These are phyloP conservation scores for Raffaelea arxii DNA, from an alignment of 2,329 filamentous ascomycete genomes.

Conservation along the genomic window DNA sequence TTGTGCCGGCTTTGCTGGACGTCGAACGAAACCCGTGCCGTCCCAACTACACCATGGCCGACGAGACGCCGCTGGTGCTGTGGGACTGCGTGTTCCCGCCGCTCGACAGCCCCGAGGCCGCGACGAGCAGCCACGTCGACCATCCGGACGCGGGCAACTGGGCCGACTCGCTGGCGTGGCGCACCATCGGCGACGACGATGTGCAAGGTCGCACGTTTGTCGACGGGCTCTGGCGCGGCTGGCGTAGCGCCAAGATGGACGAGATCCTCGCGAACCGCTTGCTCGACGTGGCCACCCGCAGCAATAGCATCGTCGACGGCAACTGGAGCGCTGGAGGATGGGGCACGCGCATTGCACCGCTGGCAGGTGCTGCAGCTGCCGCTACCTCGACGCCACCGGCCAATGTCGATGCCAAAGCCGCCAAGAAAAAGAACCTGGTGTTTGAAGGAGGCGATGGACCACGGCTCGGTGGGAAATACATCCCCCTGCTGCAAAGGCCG, in stretches of 20 bases:
- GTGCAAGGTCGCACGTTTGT: constrained; percentile 50
- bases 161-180: constrained; percentile 62
- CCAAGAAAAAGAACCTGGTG: constrained; percentile 23
- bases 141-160: constrained; percentile 12
- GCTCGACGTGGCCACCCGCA: constrained; percentile 52
- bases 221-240: constrained; percentile 70
- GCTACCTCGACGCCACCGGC: not conserved
- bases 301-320: no score
- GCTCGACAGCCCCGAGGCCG: constrained; percentile 22
- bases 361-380: constrained; percentile 20
- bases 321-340: no score
- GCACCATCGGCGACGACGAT: constrained; percentile 62
- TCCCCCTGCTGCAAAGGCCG: constrained; percentile 42
- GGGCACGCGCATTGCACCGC: constrained; percentile 30
- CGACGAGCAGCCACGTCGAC: constrained; percentile 16
- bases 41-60: constrained; percentile 84
- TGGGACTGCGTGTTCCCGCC: constrained; percentile 90
- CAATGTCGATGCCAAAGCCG: no score
- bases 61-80: constrained; percentile 79
- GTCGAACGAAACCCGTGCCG: constrained; percentile 59
- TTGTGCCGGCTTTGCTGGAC: constrained; percentile 70
- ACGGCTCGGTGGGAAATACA: constrained; percentile 41
- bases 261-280: constrained; percentile 72
- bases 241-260: constrained; percentile 80
- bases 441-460: constrained; percentile 48